Conservation (phyloP, 257 asterid species). For the Nicotiana paniculata region DNA sequence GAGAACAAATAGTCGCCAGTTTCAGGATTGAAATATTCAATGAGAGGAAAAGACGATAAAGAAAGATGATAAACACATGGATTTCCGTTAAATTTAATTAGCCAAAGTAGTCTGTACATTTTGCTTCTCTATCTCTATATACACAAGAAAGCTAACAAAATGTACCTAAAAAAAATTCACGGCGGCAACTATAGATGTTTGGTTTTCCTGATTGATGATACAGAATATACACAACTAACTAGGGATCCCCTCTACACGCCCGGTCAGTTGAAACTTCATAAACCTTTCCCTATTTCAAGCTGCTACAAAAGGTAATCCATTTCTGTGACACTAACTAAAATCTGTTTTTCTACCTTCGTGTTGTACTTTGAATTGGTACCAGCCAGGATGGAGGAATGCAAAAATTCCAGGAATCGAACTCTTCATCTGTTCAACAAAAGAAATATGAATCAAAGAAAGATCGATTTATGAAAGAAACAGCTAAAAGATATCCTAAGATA, state of each 20-base stretch:
- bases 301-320: not conserved
- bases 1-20: not conserved
- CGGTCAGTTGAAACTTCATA: not conserved
- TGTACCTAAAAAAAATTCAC: not conserved
- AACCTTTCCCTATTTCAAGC: not conserved
- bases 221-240: constrained; percentile 4
- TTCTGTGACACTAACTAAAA: not conserved
- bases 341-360: not conserved
- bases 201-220: not conserved
- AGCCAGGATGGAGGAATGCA: not conserved
- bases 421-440: constrained; percentile 1
- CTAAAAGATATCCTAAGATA: not conserved
- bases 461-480: not conserved
- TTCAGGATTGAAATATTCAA: not conserved
- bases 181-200: not conserved
- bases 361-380: not conserved
- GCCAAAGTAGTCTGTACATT: not conserved
- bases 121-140: not conserved
- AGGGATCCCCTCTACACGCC: not conserved
- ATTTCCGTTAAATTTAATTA: not conserved
- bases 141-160: not conserved
- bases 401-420: not conserved
- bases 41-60: not conserved
- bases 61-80: not conserved
- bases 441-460: not conserved